These are phyloP conservation scores for Centella asiatica DNA, from an alignment of 129 eudicot genomes.

Conservation along the genomic window DNA sequence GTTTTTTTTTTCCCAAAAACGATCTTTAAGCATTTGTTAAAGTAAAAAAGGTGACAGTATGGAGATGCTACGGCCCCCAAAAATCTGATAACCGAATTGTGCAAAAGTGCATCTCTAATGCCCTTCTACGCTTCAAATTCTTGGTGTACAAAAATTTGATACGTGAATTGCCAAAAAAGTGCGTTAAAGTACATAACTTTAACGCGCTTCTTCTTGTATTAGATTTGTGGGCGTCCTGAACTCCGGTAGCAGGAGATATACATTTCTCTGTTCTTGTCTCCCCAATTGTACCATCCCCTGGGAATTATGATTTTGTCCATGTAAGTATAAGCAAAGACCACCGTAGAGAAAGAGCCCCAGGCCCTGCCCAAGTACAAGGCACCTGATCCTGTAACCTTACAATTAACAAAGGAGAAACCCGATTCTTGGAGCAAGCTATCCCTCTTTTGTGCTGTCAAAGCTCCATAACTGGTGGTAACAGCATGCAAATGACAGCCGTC, in stretches of 20 bases:
- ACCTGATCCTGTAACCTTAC: slow-evolving; percentile 57
- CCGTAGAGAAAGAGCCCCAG: slow-evolving; percentile 51
- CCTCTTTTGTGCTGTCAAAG: slow-evolving; percentile 54
- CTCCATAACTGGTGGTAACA: slow-evolving; percentile 30
- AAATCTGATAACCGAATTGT: too few species aligned
- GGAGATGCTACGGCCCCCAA: too few species aligned
- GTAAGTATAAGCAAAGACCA: slow-evolving; percentile 51
- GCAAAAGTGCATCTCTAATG: too few species aligned
- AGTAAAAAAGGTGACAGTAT: neutral
- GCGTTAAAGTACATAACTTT: too few species aligned
- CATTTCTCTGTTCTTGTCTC: slow-evolving; percentile 52
- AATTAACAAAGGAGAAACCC: slow-evolving; percentile 46
- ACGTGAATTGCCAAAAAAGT: too few species aligned
- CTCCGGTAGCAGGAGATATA: too few species aligned
- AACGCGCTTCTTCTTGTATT: too few species aligned
- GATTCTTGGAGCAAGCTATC: slow-evolving; percentile 41
- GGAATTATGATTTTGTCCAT: slow-evolving; percentile 50
- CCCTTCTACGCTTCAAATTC: too few species aligned
- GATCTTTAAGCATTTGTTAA: neutral
- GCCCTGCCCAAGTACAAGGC: slow-evolving; percentile 56
- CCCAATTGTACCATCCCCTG: slow-evolving; percentile 58
- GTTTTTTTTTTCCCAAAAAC: neutral
- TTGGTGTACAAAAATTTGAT: too few species aligned
- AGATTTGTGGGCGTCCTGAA: too few species aligned
- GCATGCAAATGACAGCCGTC: slow-evolving; percentile 46